Base-by-base conservation (phyloP, 2,329 filamentous ascomycete species). In the Lachnellula hyalina region DNA sequence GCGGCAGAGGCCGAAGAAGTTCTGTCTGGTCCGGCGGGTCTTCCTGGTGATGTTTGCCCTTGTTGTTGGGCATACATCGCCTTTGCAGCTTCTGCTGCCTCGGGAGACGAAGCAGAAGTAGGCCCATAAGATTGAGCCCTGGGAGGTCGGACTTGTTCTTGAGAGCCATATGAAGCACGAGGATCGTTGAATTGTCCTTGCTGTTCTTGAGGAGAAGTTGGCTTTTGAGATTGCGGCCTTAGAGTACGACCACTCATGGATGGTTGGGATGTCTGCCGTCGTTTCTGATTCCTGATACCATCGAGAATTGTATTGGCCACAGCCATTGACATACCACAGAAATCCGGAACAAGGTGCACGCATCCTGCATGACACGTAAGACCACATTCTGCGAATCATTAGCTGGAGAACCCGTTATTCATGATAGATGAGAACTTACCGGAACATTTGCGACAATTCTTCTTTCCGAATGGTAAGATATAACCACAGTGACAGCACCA, bases 401-500 rank as follows among this genome's bases (percentile, higher is more conserved):
- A 74, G 67, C 34, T 42, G 7, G 8, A 36, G 2, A 5, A 25
- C 17, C 28, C 42, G 49, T 23, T 25, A 47, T 14, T 42, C 28
- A 4, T 15, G 25, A 28, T 35, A 38, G 1, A 14, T 5, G 4
- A 35, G 45, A 25, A 68, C 78, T 63, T 83, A 91, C 89, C 89
- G 70, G 85, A 84, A 72, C 94, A 99, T 73, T 92, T 95, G 68
- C 94, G 85, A 68, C 89, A 91, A 71, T 96, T 96, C 73, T 96
- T 96, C 71, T 92, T 90, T 56, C 94, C 94, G 69, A 99, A 88
- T 0, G 94, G 92, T 49, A 99, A 75, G 63, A 99, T 87, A 69
- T 96, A 97, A 66, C 94, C 94, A 71, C 94, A 99, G 73, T 99
- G 94, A 70, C 94, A 99, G 74, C 94, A 99, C 94, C 94, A 99